Evolutionary conservation across 2,329 filamentous ascomycete genomes (phyloP).

Genomic region (Anthostomella pinea): DNA sequence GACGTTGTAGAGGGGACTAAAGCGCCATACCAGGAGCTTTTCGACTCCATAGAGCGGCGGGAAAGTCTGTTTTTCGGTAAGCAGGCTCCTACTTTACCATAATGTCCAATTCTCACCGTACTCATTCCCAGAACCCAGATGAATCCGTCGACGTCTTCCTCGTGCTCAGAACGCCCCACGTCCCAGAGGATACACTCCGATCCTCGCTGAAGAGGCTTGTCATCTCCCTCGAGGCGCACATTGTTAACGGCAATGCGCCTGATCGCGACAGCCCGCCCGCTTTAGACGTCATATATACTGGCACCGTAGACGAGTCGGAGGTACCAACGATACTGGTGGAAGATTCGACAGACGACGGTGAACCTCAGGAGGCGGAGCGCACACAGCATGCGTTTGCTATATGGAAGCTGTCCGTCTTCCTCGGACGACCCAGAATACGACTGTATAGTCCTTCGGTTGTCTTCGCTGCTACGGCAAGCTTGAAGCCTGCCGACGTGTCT

Average conservation of each 20-base stretch:
- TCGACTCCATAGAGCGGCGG: constrained; percentile 60
- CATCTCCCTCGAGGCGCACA: constrained; percentile 64
- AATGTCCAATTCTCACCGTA: constrained; percentile 37
- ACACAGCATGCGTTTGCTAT: constrained; percentile 49
- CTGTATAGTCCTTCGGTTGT: constrained; percentile 65
- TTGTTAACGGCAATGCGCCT: constrained; percentile 54
- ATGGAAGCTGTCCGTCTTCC: constrained; percentile 60
- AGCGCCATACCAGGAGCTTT: constrained; percentile 43
- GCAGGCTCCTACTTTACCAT: constrained; percentile 31
- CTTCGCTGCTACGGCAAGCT: constrained; percentile 59
- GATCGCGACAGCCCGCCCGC: constrained; percentile 47
- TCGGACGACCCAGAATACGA: constrained; percentile 59
- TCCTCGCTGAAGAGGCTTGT: constrained; percentile 61
- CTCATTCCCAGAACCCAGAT: constrained; percentile 60
- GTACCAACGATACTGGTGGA: constrained; percentile 51
- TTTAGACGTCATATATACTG: constrained; percentile 60
- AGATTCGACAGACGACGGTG: constrained; percentile 31
- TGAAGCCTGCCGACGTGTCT: constrained; percentile 50
- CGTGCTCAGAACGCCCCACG: constrained; percentile 62
- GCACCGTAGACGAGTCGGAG: constrained; percentile 46
- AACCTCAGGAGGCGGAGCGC: constrained; percentile 19
- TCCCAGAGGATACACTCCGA: constrained; percentile 54
- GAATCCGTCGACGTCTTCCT: constrained; percentile 69
- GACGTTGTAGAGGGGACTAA: constrained; percentile 45
- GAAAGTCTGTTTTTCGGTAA: constrained; percentile 71